Evolutionary conservation across 2,329 filamentous ascomycete species (phyloP).

Genomic region (Hymenoscyphus occultus): DNA sequence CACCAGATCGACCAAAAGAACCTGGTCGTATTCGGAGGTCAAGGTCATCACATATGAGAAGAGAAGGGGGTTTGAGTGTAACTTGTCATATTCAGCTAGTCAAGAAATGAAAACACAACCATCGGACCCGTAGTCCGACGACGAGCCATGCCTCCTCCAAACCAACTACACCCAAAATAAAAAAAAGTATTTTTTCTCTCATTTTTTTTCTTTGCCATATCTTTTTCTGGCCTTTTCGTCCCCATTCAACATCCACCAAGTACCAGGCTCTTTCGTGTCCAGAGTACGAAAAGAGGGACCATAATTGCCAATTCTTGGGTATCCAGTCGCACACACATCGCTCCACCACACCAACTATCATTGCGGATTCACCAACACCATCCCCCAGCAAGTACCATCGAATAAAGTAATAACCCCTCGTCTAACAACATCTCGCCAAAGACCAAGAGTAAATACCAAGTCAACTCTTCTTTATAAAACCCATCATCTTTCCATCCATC

Average conservation of each 20-base stretch:
- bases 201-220: too few species aligned
- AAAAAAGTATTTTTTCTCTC: constrained; percentile 4
- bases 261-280: constrained; percentile 20
- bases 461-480: background rate
- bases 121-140: constrained; percentile 29
- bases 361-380: constrained; percentile 19
- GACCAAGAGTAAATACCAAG: background rate
- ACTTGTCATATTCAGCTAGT: background rate
- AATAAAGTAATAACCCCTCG: background rate
- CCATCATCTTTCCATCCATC: constrained; percentile 3
- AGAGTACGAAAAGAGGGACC: constrained; percentile 15
- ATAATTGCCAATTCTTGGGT: constrained; percentile 9
- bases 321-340: constrained; percentile 1
- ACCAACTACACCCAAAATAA: constrained; percentile 23
- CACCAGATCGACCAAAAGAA: too few species aligned
- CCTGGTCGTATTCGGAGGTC: background rate
- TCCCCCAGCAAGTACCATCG: constrained; percentile 12
- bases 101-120: constrained; percentile 23
- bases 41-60: background rate
- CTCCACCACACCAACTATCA: background rate
- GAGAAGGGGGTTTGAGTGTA: background rate
- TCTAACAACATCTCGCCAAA: constrained; percentile 3
- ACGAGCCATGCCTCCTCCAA: constrained; percentile 20
- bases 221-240: constrained; percentile 22
- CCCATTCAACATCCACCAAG: constrained; percentile 16